Evolutionary conservation across 345 rosid genomes (phyloP), one percentile per base, ranked within the genome.

Genomic region (Dipteronia dyeriana): DNA sequence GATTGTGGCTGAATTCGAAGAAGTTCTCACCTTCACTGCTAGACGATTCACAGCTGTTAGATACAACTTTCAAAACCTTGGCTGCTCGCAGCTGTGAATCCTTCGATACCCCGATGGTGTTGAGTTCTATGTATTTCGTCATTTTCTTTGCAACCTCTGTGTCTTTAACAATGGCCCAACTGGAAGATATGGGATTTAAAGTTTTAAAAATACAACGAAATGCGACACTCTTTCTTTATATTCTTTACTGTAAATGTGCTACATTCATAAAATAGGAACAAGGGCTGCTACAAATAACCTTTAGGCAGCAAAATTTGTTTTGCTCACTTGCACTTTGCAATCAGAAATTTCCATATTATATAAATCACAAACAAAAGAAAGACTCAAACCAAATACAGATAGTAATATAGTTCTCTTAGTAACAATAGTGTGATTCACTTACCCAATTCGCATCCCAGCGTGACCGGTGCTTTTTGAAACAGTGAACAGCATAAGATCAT

Each of bases 391-490:
- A 43, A 43, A 53, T 8, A 4, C 45, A 20, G 6, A 9, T 22
- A 72, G 43, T 19, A 10, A 41, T 61, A 61, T 11, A 22, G 34
- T 73, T 39, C 56, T 73, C 54, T 31, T 59, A 5, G 20, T 14
- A 62, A 51, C 3, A 75, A 49, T 41, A 66, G 38, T 53, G 34
- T 53, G 63, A 54, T 56, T 11, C 19, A 61, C 84, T 83, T 87
- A 95, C 98, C 99, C 99, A 41, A 95, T 87, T 62, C 98, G 97
- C 85, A 87, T 91, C 71, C 98, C 99, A 59, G 98, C 99, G 60
- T 95, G 99, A 66, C 98, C 98, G 0, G 92, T 93, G 82, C 88
- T 82, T 81, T 95, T 95, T 6, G 99, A 93, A 82, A 88, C 86
- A 0, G 97, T 91, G 87, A 94, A 95, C 47, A 95, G 85, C 94